These are phyloP conservation scores for Mycosarcoma maydis DNA, from an alignment of 1,284 basidiomycete genomes.

Conservation along the genomic window DNA sequence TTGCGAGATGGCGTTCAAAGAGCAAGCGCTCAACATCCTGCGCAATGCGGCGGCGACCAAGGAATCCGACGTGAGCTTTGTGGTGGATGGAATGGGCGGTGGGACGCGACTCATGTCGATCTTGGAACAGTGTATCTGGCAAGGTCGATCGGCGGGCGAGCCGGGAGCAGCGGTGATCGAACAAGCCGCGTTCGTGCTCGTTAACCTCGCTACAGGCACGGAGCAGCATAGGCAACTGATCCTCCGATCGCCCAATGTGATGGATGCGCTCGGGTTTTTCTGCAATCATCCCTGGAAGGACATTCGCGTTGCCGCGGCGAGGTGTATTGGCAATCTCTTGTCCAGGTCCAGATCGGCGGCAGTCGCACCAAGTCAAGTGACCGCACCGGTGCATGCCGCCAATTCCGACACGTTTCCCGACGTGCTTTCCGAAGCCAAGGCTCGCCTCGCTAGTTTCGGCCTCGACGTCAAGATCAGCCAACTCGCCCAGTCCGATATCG, in stretches of 20 bases:
- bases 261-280: slow-evolving; percentile 57
- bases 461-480: slow-evolving; percentile 34
- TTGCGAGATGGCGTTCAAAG: slow-evolving; percentile 41
- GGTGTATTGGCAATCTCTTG: slow-evolving; percentile 39
- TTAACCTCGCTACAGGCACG: slow-evolving; percentile 60
- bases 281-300: slow-evolving; percentile 46
- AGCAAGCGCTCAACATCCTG: slow-evolving; percentile 60
- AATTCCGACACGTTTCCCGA: slow-evolving; percentile 5
- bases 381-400: neutral
- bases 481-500: slow-evolving; percentile 31
- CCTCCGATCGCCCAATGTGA: slow-evolving; percentile 46
- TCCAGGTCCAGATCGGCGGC: slow-evolving; percentile 9
- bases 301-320: slow-evolving; percentile 34
- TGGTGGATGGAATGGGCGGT: slow-evolving; percentile 49
- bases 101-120: slow-evolving; percentile 38
- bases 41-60: slow-evolving; percentile 52
- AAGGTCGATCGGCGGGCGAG: slow-evolving; percentile 31
- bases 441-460: slow-evolving; percentile 27
- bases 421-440: slow-evolving; percentile 24
- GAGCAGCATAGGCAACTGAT: slow-evolving; percentile 41
- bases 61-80: slow-evolving; percentile 50
- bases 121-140: slow-evolving; percentile 55
- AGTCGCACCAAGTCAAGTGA: neutral
- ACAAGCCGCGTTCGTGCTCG: slow-evolving; percentile 57
- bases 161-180: slow-evolving; percentile 45